Percentiles rank a stretch among this genome's conserved stretches.
phyloP scores from a whole-genome alignment of 371 early-diverging fungal species.

The Mortierella sp. region DNA sequence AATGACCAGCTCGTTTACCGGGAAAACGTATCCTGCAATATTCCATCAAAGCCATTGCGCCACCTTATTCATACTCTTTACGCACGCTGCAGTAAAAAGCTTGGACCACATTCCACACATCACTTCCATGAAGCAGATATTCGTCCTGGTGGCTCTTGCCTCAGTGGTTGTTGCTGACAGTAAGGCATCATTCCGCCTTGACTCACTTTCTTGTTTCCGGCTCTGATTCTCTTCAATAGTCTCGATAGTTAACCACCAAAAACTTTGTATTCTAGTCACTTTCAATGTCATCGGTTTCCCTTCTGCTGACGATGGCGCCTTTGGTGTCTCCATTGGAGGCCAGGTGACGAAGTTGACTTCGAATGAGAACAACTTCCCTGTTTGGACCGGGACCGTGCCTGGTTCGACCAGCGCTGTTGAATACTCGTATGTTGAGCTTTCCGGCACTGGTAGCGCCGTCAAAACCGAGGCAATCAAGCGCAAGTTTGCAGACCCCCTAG shows the following conservation, averaged over 20 bases:
- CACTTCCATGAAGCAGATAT: conserved; percentile 3
- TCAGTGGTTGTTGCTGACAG: conserved; percentile 16
- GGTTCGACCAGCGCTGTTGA: conserved; percentile 4
- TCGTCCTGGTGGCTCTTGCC: conserved; percentile 10
- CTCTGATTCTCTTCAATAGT: no score
- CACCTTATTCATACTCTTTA: no score
- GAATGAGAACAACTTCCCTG: conserved; percentile 24
- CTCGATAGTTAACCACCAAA: no score
- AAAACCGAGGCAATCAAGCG: conserved; percentile 33
- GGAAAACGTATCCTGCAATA: no score
- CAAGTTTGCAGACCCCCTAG: conserved; percentile 1
- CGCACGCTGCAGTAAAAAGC: no score
- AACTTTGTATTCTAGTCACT: conserved; percentile 25
- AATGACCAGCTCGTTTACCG: no score
- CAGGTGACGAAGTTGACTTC: conserved; percentile 15
- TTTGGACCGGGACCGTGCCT: conserved; percentile 27
- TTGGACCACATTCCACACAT: no score
- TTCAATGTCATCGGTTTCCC: conserved; percentile 45
- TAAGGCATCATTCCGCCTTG: no score
- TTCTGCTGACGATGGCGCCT: conserved; percentile 1
- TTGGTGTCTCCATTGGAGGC: conserved; percentile 32
- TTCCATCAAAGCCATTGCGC: no score
- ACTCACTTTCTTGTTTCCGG: no score
- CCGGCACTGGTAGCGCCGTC: conserved; percentile 12
- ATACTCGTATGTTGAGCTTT: conserved; percentile 33